These are phyloP conservation scores for Mucor lusitanicus DNA, from an alignment of 371 early-diverging fungal genomes.

Conservation along the genomic window DNA sequence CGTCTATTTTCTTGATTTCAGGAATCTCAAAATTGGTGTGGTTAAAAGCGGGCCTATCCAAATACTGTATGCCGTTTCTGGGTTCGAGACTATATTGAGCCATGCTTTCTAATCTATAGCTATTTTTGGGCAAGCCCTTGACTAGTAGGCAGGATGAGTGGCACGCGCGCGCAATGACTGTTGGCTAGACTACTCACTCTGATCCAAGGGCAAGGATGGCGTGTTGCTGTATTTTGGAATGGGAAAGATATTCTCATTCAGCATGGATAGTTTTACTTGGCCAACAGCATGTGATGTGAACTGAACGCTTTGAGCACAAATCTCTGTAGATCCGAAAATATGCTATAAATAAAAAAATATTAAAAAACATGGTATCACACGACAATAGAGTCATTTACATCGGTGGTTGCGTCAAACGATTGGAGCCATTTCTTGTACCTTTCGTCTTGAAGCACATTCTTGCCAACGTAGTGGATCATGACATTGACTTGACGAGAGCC, in stretches of 20 bases:
- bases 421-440: slow-evolving; percentile 80
- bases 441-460: slow-evolving; percentile 64
- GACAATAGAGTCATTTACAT: slow-evolving; percentile 36
- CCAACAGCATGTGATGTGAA: slow-evolving; percentile 58
- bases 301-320: slow-evolving; percentile 61
- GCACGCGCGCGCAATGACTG: background rate
- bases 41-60: slow-evolving; percentile 23
- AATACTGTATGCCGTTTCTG: slow-evolving; percentile 14
- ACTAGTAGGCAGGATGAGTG: slow-evolving; percentile 1
- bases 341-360: slow-evolving; percentile 47
- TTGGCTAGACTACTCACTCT: background rate
- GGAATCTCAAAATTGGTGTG: slow-evolving; percentile 16
- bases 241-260: slow-evolving; percentile 65
- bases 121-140: slow-evolving; percentile 26
- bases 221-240: slow-evolving; percentile 61
- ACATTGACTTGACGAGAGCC: slow-evolving; percentile 24
- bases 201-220: slow-evolving; percentile 20
- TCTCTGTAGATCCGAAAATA: slow-evolving; percentile 59
- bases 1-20: slow-evolving; percentile 26
- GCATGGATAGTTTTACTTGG: slow-evolving; percentile 58
- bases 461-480: slow-evolving; percentile 74
- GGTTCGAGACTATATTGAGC: slow-evolving; percentile 35
- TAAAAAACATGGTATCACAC: background rate
- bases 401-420: slow-evolving; percentile 64
- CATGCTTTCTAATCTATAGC: slow-evolving; percentile 31